These are phyloP conservation scores for Fonsecaea pedrosoi DNA, from an alignment of 2,329 filamentous ascomycete species.

Conservation along the genomic window DNA sequence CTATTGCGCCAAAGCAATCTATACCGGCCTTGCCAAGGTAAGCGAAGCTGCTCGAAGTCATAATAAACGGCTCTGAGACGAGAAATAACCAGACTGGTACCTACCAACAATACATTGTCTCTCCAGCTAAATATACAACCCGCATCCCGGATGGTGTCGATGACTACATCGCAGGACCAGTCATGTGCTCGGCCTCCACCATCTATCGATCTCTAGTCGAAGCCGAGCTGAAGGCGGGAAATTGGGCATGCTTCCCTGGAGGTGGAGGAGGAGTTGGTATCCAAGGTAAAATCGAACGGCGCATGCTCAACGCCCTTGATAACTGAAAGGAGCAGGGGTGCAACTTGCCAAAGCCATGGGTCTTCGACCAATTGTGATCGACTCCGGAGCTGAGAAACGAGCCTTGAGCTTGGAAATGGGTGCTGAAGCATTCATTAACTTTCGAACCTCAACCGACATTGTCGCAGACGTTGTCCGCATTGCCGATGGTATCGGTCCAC, in stretches of 20 bases:
- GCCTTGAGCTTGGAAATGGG: slow-evolving; percentile 44
- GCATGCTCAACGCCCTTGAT: slow-evolving; percentile 36
- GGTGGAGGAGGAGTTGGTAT: slow-evolving; percentile 48
- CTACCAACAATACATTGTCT: slow-evolving; percentile 50
- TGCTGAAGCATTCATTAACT: slow-evolving; percentile 51
- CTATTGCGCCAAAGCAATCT: slow-evolving; percentile 18
- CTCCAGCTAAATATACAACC: slow-evolving; percentile 47
- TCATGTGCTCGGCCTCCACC: slow-evolving; percentile 54
- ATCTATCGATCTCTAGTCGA: slow-evolving; percentile 49
- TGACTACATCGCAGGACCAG: slow-evolving; percentile 50
- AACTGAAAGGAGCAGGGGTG: slow-evolving; percentile 47
- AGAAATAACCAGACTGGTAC: slow-evolving; percentile 45
- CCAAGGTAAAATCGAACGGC: slow-evolving; percentile 16
- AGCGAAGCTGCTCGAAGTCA: neutral
- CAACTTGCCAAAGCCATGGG: slow-evolving; percentile 48
- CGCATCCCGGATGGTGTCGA: slow-evolving; percentile 44
- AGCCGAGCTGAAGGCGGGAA: slow-evolving; percentile 21
- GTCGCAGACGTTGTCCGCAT: slow-evolving; percentile 28
- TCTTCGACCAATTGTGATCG: slow-evolving; percentile 50
- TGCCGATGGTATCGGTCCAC: slow-evolving; percentile 31
- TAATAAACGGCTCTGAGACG: neutral
- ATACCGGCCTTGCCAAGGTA: slow-evolving; percentile 19
- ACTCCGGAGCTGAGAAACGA: slow-evolving; percentile 46
- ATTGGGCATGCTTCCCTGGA: slow-evolving; percentile 44
- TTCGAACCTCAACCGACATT: slow-evolving; percentile 33